A percentile compares a stretch with the other conserved stretches of the same genome.
These are phyloP conservation scores for Basipetospora sp. DNA, from an alignment of 2,329 filamentous ascomycete genomes.

Conservation along the genomic window DNA sequence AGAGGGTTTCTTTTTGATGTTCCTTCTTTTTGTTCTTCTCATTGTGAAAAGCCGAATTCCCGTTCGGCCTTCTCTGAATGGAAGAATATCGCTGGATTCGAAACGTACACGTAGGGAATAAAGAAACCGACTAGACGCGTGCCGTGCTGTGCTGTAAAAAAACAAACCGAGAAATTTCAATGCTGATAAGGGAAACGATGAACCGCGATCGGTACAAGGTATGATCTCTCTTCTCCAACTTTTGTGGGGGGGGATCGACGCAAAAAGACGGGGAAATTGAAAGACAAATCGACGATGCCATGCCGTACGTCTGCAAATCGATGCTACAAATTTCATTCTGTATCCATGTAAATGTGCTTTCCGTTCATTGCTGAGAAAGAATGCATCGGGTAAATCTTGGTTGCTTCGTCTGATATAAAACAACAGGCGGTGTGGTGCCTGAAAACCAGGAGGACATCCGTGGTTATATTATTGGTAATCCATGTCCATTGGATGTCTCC, in stretches of 20 bases:
- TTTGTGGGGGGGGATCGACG: slow-evolving; percentile 18
- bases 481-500: slow-evolving; percentile 15
- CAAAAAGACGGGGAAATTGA: too few relatives aligned
- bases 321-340: slow-evolving; percentile 20
- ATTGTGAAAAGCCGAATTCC: too few relatives aligned
- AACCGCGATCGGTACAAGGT: slow-evolving; percentile 11
- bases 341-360: slow-evolving; percentile 12
- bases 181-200: slow-evolving; percentile 13
- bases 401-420: background rate
- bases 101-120: slow-evolving; percentile 5
- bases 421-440: background rate
- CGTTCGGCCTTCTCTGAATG: too few relatives aligned
- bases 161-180: slow-evolving; percentile 8
- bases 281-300: slow-evolving; percentile 27
- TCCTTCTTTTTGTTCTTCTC: too few relatives aligned
- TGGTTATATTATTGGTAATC: slow-evolving; percentile 7
- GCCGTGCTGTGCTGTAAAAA: slow-evolving; percentile 6
- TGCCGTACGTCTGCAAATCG: slow-evolving; percentile 21
- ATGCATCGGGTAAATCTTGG: background rate
- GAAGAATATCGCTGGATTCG: background rate
- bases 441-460: background rate
- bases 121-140: slow-evolving; percentile 4
- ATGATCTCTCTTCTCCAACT: slow-evolving; percentile 22
- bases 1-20: too few relatives aligned
- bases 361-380: slow-evolving; percentile 8